phyloP scores from a whole-genome alignment of 2,329 filamentous ascomycete species.

The Alternaria arbusti region DNA sequence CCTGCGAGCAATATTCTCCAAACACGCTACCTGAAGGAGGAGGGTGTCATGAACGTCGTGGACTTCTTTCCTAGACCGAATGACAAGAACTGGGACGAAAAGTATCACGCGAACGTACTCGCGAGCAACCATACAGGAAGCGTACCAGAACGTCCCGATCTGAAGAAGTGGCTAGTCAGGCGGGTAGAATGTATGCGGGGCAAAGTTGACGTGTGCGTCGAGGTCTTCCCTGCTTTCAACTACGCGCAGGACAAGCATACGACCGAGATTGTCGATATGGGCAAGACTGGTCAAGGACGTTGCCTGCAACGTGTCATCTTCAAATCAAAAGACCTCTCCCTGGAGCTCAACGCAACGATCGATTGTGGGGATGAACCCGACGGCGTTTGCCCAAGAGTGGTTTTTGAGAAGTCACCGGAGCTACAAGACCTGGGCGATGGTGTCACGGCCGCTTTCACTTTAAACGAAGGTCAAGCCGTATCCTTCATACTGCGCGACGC shows the following conservation, averaged over 20 bases:
- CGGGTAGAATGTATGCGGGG: constrained; percentile 77
- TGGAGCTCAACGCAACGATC: constrained; percentile 72
- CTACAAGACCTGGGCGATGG: constrained; percentile 66
- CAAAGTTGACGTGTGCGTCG: constrained; percentile 67
- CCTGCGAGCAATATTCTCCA: constrained; percentile 77
- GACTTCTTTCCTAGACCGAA: constrained; percentile 79
- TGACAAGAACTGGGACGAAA: constrained; percentile 58
- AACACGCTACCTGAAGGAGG: constrained; percentile 78
- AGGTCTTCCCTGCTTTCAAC: constrained; percentile 68
- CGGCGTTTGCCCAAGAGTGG: constrained; percentile 58
- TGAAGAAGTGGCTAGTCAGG: constrained; percentile 74
- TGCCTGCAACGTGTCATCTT: constrained; percentile 60
- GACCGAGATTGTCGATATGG: constrained; percentile 59
- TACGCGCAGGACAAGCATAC: constrained; percentile 70
- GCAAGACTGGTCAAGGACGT: constrained; percentile 19
- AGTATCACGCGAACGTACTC: constrained; percentile 32
- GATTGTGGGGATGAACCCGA: constrained; percentile 64
- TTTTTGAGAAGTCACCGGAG: constrained; percentile 62
- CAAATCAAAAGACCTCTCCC: constrained; percentile 62
- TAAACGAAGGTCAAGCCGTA: constrained; percentile 71
- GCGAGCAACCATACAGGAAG: constrained; percentile 34
- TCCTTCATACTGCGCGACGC: constrained; percentile 71
- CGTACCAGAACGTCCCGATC: constrained; percentile 37
- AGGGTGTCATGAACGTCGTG: constrained; percentile 74
- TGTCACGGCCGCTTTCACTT: constrained; percentile 64